Base-by-base conservation (phyloP, 2,329 filamentous ascomycete species). In the Claviceps purpurea region DNA sequence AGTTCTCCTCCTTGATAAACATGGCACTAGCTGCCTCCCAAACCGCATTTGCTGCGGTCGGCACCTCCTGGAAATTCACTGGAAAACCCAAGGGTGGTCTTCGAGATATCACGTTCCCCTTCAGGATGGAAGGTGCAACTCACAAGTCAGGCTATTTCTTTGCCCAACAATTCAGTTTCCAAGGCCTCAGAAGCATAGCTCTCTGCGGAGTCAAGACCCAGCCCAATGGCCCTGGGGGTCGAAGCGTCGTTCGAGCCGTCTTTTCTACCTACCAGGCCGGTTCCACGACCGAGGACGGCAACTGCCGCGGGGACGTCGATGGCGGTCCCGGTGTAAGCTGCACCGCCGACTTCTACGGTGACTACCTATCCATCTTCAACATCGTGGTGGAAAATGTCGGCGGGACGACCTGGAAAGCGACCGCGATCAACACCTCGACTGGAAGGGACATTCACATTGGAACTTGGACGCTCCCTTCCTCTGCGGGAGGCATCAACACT, bases 161-260 rank as follows among this genome's bases (percentile, higher is more conserved):
- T 52, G 60, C 59, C 10, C 55, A 61, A 51, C 57, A 59, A 41
- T 61, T 54, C 50, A 37, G 42, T 18, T 59, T 61, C 30, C 6
- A 53, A 2, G 50, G 49, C 39, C 18, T 54, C 42, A 14, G 5
- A 4, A 20, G 22, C 10, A 20, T 43, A 13, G 1, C 8, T 16
- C 14, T 22, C 41, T 43, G 41, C 18, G 41, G 41, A 5, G 14
- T 43, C 18, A 18, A 43, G 41, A 43, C 20, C 41, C 41, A 20
- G 18, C 41, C 41, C 18, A 14, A 14, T 20, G 26, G 26, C 26
- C 10, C 20, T 6, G 41, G 10, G 10, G 41, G 41, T 13, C 18
- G 13, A 22, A 43, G 41, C 18, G 13, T 43, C 41, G 3, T 43
- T 2, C 20, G 22, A 5, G 41, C 41, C 20, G 41, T 43, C 18